Percentiles rank a stretch among this genome's conserved stretches.
phyloP scores from a whole-genome alignment of 129 eudicot genomes.

The Artemisia argyi region DNA sequence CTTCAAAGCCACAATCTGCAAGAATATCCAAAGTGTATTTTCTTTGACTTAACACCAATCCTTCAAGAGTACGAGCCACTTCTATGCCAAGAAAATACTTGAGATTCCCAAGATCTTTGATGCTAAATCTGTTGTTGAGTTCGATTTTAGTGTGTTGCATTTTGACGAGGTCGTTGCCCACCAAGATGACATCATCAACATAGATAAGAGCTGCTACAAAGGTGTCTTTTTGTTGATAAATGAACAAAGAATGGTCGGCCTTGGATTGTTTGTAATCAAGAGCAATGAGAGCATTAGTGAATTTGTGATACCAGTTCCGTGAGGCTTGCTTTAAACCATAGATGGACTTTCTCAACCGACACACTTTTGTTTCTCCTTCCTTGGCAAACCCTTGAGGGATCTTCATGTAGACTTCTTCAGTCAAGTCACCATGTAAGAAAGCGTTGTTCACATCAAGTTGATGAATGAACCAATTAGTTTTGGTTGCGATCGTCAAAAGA shows the following conservation, averaged over 20 bases:
- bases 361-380: too few relatives aligned
- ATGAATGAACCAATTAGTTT: too few relatives aligned
- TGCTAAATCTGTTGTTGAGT: not conserved
- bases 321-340: too few relatives aligned
- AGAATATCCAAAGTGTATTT: slow-evolving; percentile 8
- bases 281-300: not conserved
- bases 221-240: not conserved
- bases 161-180: not conserved
- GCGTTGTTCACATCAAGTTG: too few relatives aligned
- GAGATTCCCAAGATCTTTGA: not conserved
- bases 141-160: not conserved
- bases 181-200: slow-evolving; percentile 15
- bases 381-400: too few relatives aligned
- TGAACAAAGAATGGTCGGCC: slow-evolving; percentile 8
- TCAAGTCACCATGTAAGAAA: too few relatives aligned
- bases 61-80: not conserved
- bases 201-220: not conserved
- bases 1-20: not conserved
- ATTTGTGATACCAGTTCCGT: too few relatives aligned
- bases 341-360: too few relatives aligned
- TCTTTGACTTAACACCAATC: not conserved
- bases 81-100: slow-evolving; percentile 3
- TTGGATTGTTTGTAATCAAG: not conserved
- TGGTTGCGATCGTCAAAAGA: too few relatives aligned
- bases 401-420: too few relatives aligned